Conservation (phyloP, 176 grass and related monocot species). For the Bothriochloa decipiens region DNA sequence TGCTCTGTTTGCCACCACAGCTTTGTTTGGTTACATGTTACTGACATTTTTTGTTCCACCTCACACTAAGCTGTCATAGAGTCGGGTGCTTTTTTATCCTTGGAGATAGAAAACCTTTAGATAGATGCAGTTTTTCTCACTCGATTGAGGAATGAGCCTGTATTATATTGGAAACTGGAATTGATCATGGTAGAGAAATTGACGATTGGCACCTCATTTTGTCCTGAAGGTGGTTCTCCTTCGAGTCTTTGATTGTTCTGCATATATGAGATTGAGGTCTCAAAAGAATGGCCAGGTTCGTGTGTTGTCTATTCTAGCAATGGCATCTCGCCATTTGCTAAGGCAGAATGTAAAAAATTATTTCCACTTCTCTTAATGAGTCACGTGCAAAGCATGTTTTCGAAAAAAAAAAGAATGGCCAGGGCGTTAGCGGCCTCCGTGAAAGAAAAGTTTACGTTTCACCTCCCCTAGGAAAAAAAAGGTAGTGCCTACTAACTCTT, state of each 20-base stretch:
- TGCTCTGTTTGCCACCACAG: slow-evolving; percentile 15
- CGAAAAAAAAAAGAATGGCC: not conserved
- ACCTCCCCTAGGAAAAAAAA: not conserved
- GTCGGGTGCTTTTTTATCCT: slow-evolving; percentile 32
- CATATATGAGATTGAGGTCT: slow-evolving; percentile 10
- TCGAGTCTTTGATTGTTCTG: not conserved
- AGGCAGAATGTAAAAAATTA: too few relatives aligned
- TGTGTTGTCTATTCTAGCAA: too few relatives aligned
- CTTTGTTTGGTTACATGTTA: slow-evolving; percentile 15
- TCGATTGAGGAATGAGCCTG: slow-evolving; percentile 30
- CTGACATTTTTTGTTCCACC: slow-evolving; percentile 28
- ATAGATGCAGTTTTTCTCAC: slow-evolving; percentile 25
- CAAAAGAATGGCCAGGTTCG: not conserved
- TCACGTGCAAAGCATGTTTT: too few relatives aligned
- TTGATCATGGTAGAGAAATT: slow-evolving; percentile 25
- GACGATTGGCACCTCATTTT: not conserved
- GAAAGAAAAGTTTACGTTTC: not conserved
- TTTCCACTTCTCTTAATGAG: too few relatives aligned
- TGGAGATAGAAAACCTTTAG: slow-evolving; percentile 19
- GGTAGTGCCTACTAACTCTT: not conserved
- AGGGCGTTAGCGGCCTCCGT: not conserved
- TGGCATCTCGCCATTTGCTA: too few relatives aligned
- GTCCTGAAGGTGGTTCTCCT: slow-evolving; percentile 13
- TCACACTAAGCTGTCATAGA: slow-evolving; percentile 20
- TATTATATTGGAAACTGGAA: slow-evolving; percentile 29